These are phyloP conservation scores for Lathyrus sativus DNA, from an alignment of 306 rosid species.

Conservation along the genomic window DNA sequence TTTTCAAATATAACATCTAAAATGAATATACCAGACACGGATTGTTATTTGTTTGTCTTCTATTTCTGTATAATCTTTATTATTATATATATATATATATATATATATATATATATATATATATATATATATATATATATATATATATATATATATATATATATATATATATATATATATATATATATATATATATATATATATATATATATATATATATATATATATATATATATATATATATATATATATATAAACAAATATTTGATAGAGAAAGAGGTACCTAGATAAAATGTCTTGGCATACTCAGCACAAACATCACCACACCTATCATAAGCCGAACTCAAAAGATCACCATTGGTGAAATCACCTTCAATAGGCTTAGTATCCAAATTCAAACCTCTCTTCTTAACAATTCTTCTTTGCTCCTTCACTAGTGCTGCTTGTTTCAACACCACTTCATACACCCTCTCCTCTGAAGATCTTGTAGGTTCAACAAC, in stretches of 20 bases:
- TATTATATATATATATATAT: too few species aligned
- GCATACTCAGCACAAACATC: conserved; percentile 98
- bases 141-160: too few species aligned
- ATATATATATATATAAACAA: not conserved
- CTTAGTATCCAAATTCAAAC: conserved; percentile 41
- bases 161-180: too few species aligned
- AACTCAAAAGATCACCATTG: conserved; percentile 61
- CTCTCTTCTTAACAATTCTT: conserved; percentile 30
- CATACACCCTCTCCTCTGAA: conserved; percentile 86
- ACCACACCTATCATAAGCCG: conserved; percentile 86
- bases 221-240: too few species aligned
- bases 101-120: too few species aligned
- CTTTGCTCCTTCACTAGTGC: conserved; percentile 61
- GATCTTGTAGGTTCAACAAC: conserved; percentile 66
- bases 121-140: too few species aligned
- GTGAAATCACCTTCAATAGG: conserved; percentile 45
- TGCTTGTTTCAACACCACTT: conserved; percentile 88
- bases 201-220: too few species aligned
- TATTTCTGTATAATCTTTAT: too few species aligned
- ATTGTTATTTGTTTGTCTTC: too few species aligned
- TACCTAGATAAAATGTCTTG: conserved; percentile 90
- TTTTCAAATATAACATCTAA: too few species aligned
- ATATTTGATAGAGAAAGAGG: not conserved
- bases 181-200: too few species aligned
- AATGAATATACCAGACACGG: too few species aligned